Base-by-base conservation (phyloP, 371 early-diverging fungal genomes). In the Mortierella sp. region DNA sequence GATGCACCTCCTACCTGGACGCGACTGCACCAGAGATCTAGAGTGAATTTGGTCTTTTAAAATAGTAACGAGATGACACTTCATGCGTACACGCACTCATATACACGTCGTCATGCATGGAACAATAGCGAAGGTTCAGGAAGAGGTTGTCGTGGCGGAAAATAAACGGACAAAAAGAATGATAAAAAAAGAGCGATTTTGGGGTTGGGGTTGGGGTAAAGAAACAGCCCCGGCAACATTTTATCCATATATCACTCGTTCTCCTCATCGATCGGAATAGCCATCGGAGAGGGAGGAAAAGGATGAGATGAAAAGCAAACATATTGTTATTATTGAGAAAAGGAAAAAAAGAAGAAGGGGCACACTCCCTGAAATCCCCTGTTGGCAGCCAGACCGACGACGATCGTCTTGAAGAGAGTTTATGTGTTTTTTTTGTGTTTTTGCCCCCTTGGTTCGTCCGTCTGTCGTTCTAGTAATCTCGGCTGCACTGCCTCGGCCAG, bases 161-260 rank as follows among this genome's bases (percentile, higher is more conserved):
- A 57, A 44, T 52, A 21, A 21, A 73, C 31, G 44, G 55, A 72
- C 3, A 16, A 50, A 34, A 31, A 44, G 52, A 68, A 68, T n/a
- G n/a, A n/a, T n/a, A n/a, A n/a, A n/a, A n/a, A n/a, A n/a, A n/a
- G n/a, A 31, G 79, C 65, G 72, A 38, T 47, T n/a, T 68, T 28
- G 52, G 50, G 28, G 63, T 31, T 60, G 73, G 57, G 73, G 57
- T 9, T 38, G 42, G 42, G 42, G 42, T 38, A 38, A 5, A 54
- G 19, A 50, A 31, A 73, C 14, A 48, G 38, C 74, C 74, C 55
- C 42, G 38, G 74, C 74, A 74, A 60, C 28, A 58, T 74, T 74
- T 74, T 60, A 74, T 74, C 42, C 47, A 58, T 44, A 5, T 45
- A 14, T 16, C 26, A 1, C 42, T 38, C 42, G 42, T 38, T 3